Conservation (phyloP, 2,329 filamentous ascomycete genomes). For the Aureobasidium uvarum region DNA sequence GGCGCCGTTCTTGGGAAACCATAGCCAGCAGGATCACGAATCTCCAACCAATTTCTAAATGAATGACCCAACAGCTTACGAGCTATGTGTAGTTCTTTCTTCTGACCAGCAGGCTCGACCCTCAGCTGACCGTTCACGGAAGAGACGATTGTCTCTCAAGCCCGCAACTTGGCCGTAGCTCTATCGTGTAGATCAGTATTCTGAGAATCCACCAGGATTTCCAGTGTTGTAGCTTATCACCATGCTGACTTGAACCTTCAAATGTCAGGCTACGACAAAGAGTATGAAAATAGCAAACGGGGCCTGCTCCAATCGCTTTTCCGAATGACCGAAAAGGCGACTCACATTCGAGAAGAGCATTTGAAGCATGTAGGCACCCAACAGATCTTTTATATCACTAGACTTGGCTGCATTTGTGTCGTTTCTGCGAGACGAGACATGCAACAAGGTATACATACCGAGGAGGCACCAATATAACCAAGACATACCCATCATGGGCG, state of each 20-base stretch:
- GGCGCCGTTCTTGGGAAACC: not conserved
- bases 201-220: not conserved
- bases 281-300: not conserved
- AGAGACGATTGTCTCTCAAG: not conserved
- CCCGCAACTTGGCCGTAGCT: not conserved
- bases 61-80: slow-evolving; percentile 5
- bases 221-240: not conserved
- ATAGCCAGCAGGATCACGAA: not conserved
- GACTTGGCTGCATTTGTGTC: slow-evolving; percentile 4
- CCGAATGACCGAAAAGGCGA: slow-evolving; percentile 4
- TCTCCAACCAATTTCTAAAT: not conserved
- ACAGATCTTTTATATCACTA: not conserved
- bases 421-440: slow-evolving; percentile 6
- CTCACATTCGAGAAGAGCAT: not conserved
- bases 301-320: slow-evolving; percentile 1
- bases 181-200: not conserved
- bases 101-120: not conserved
- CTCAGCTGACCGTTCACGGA: not conserved
- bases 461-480: not conserved
- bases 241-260: not conserved
- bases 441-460: slow-evolving; percentile 7
- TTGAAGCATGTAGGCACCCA: not conserved
- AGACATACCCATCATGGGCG: slow-evolving; percentile 7
- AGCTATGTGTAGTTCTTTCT: not conserved
- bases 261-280: not conserved